Conservation (phyloP, 2,329 filamentous ascomycete genomes). For the Fusarium papillatum region DNA sequence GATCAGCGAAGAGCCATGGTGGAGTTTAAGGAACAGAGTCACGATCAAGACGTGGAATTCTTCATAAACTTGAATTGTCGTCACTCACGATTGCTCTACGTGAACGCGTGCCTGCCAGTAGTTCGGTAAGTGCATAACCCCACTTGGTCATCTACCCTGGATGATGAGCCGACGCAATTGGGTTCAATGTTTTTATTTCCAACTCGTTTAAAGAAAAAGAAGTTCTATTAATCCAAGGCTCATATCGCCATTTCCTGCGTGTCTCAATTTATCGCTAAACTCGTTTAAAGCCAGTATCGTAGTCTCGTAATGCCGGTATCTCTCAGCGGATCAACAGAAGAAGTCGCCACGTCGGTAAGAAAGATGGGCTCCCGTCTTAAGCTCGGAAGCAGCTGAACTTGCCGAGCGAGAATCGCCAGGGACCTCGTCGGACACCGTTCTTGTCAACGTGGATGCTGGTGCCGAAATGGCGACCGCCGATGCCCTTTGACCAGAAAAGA, state of each 20-base stretch:
- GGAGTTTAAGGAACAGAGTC: neutral
- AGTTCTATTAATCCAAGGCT: slow-evolving; percentile 14
- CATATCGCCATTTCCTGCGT: slow-evolving; percentile 4
- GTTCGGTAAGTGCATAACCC: slow-evolving; percentile 12
- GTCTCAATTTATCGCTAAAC: slow-evolving; percentile 11
- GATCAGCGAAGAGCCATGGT: neutral
- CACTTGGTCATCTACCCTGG: slow-evolving; percentile 20
- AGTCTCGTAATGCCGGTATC: slow-evolving; percentile 16
- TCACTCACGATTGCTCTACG: slow-evolving; percentile 11
- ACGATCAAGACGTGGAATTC: neutral
- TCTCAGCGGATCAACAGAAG: neutral
- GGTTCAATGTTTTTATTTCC: neutral
- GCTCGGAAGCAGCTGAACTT: slow-evolving; percentile 65
- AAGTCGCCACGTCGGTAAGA: neutral
- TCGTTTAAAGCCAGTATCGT: slow-evolving; percentile 18
- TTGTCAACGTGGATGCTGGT: slow-evolving; percentile 61
- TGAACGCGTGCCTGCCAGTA: slow-evolving; percentile 26
- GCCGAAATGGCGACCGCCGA: slow-evolving; percentile 64
- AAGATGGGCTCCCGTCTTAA: slow-evolving; percentile 3
- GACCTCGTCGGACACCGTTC: slow-evolving; percentile 62
- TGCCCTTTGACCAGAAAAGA: slow-evolving; percentile 60
- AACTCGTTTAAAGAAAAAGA: neutral
- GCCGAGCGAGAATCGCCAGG: slow-evolving; percentile 64
- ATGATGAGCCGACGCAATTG: neutral
- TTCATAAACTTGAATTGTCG: slow-evolving; percentile 8